Evolutionary conservation across 139 green algal genomes (phyloP).

Genomic region (Coelastrella sp.): DNA sequence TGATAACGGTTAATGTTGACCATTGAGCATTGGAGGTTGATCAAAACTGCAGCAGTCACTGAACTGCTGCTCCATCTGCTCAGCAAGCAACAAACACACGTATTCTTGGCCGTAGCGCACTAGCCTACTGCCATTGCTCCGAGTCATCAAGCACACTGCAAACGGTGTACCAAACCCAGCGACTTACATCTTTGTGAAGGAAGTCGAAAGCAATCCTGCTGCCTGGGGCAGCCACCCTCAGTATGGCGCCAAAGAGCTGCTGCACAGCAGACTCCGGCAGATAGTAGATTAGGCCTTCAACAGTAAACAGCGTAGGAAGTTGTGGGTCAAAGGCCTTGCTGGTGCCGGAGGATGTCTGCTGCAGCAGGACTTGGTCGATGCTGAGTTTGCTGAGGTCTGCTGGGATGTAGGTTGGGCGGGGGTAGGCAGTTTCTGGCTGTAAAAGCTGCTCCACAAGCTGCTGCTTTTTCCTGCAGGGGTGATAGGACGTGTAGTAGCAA

Average conservation of each 20-base stretch:
- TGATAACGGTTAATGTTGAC: too few relatives aligned
- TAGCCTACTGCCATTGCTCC: too few relatives aligned
- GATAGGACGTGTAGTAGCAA: not conserved
- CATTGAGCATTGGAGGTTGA: too few relatives aligned
- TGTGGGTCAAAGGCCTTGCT: slow-evolving; percentile 63
- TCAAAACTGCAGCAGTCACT: too few relatives aligned
- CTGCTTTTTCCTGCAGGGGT: slow-evolving; percentile 60
- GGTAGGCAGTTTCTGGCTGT: slow-evolving; percentile 28
- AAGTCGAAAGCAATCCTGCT: slow-evolving; percentile 79
- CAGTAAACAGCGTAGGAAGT: slow-evolving; percentile 67
- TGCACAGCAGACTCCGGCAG: slow-evolving; percentile 54
- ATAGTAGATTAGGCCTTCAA: slow-evolving; percentile 84
- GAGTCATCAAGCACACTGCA: too few relatives aligned
- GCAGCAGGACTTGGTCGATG: slow-evolving; percentile 63
- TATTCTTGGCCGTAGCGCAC: too few relatives aligned
- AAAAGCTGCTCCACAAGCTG: slow-evolving; percentile 68
- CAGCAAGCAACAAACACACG: too few relatives aligned
- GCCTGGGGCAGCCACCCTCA: slow-evolving; percentile 51
- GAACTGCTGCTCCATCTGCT: too few relatives aligned
- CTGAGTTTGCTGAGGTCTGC: slow-evolving; percentile 69
- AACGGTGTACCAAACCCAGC: too few relatives aligned
- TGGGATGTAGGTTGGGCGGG: slow-evolving; percentile 63
- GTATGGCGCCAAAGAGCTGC: slow-evolving; percentile 52
- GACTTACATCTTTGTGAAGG: slow-evolving; percentile 56
- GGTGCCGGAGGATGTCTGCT: not conserved